Evolutionary conservation across 345 rosid genomes (phyloP).

Genomic region (Citrus cavaleriei): DNA sequence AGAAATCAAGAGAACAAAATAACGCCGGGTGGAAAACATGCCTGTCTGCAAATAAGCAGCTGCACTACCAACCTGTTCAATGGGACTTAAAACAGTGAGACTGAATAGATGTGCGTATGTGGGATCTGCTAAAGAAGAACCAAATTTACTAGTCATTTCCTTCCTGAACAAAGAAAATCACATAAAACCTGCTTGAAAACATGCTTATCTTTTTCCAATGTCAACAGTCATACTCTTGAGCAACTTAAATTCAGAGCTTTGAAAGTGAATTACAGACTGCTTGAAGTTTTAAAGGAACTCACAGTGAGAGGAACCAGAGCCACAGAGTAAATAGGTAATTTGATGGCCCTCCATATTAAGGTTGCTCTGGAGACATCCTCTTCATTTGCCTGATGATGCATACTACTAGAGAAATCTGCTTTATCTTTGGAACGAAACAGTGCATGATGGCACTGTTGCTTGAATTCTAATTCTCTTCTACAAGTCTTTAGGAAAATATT

Average conservation of each 20-base stretch:
- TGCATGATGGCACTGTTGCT: neutral
- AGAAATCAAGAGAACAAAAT: constrained; percentile 58
- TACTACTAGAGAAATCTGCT: constrained; percentile 3
- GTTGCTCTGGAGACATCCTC: constrained; percentile 46
- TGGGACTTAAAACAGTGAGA: constrained; percentile 3
- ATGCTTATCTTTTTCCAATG: neutral
- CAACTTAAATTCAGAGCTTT: neutral
- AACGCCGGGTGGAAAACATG: constrained; percentile 45
- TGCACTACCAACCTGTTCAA: constrained; percentile 72
- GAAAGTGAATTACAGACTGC: neutral
- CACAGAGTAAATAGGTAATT: constrained; percentile 79
- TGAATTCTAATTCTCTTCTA: constrained; percentile 6
- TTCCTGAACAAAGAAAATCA: neutral
- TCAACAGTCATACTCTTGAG: neutral
- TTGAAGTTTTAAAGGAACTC: constrained; percentile 24
- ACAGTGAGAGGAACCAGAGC: constrained; percentile 87
- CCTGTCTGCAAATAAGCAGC: constrained; percentile 79
- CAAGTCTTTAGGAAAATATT: neutral
- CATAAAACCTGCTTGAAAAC: neutral
- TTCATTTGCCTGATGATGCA: constrained; percentile 24
- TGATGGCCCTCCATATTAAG: constrained; percentile 89
- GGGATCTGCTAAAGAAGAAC: neutral
- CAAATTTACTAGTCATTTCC: neutral
- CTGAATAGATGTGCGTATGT: neutral
- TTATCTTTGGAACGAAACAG: constrained; percentile 19